Evolutionary conservation across 495 filamentous ascomycete genomes (phyloP), one percentile per base, ranked within the genome.

Genomic region (Aspergillus nidulans): DNA sequence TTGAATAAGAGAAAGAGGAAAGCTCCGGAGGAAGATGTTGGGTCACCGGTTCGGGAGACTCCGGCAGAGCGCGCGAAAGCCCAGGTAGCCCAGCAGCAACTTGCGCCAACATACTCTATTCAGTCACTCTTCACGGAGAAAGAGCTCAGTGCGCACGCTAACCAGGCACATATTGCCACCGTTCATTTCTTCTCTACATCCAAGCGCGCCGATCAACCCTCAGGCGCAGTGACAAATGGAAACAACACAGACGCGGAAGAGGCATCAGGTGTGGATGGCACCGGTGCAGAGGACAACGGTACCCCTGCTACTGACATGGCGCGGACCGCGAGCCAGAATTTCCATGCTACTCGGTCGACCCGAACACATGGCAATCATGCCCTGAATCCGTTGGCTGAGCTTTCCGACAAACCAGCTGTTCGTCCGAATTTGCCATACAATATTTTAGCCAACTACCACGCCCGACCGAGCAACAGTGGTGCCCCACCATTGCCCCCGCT

Each of bases 71-170:
- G 80, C 16, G 69, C 68, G 32, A 72, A 77, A 50, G 59, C 65
- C 3, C 64, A 69, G 41, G 44, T 71, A 13, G 65, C 69, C 34
- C 69, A 74, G 55, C 71, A 79, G 53, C 66, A 68, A 58, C 59
- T 64, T 32, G 69, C 76, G 4, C 71, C 85, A 40, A 62, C 84
- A 1, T 94, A 91, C 69, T 90, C 86, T 42, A 84, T 97, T 55
- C 86, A 95, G 48, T 88, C 90, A 53, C 83, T 97, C 21, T 97
- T 97, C 63, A 95, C 90, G 0, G 91, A 96, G 56, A 96, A 92
- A 72, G 92, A 97, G 69, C 83, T 97, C 12, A 79, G 82, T 25
- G 77, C 89, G 69, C 84, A 85, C 4, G 85, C 87, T 40, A 89
- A 89, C 59, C 71, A 80, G 24, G 86, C 90, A 0, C 85, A 86